Evolutionary conservation across 306 rosid species (phyloP).

Genomic region (Morella rubra): DNA sequence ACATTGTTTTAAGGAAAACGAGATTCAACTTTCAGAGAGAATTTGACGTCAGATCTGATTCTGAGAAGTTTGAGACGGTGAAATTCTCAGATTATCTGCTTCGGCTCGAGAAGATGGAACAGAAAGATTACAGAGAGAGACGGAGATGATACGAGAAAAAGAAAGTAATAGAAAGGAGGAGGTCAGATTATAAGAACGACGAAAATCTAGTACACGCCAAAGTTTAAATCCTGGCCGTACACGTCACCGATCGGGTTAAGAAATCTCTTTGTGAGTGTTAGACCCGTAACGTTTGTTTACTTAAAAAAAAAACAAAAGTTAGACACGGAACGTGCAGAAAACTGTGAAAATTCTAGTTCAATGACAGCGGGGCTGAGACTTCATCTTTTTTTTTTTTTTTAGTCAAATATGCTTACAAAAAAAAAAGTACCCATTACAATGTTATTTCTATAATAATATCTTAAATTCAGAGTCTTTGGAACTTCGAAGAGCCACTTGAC

Average conservation of each 20-base stretch:
- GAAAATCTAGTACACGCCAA: slow-evolving; percentile 34
- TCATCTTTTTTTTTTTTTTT: no score
- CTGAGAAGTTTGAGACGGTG: slow-evolving; percentile 2
- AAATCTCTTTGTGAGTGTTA: background rate
- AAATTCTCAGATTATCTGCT: background rate
- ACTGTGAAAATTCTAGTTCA: no score
- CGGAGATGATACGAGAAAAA: background rate
- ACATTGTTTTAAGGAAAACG: background rate
- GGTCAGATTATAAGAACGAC: slow-evolving; percentile 8
- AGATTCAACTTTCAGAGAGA: background rate
- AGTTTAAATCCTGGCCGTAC: slow-evolving; percentile 64
- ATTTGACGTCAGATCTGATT: slow-evolving; percentile 29
- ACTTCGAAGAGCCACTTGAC: no score
- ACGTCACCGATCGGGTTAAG: slow-evolving; percentile 60
- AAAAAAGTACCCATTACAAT: no score
- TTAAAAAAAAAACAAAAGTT: no score
- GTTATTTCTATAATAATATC: no score
- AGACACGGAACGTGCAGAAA: background rate
- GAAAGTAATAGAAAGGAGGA: background rate
- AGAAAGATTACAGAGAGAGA: background rate
- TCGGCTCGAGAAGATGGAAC: slow-evolving; percentile 3
- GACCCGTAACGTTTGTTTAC: no score
- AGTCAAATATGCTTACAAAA: no score
- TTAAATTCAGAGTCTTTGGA: no score
- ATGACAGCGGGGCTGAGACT: no score